Evolutionary conservation across 345 rosid genomes (phyloP).

Genomic region (Sonneratia alba): DNA sequence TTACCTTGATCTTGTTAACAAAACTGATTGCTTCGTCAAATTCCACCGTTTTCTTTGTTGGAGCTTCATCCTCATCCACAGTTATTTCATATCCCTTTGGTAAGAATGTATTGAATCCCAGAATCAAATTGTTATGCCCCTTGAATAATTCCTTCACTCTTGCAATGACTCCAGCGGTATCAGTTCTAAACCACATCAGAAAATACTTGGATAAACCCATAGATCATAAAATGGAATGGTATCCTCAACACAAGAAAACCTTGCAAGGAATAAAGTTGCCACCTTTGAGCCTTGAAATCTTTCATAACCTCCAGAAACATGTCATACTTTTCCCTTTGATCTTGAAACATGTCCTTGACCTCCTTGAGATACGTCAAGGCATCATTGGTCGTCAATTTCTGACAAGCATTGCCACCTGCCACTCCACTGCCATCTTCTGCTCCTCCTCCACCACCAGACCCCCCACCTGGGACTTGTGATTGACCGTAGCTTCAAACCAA

Average conservation of each 20-base stretch:
- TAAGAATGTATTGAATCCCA: slow-evolving; percentile 90
- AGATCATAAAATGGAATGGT: slow-evolving; percentile 11
- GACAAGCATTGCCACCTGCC: slow-evolving; percentile 27
- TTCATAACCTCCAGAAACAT: slow-evolving; percentile 90
- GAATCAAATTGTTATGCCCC: slow-evolving; percentile 85
- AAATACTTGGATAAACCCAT: slow-evolving; percentile 11
- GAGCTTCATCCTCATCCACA: slow-evolving; percentile 67
- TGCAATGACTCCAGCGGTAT: slow-evolving; percentile 85
- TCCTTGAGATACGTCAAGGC: slow-evolving; percentile 74
- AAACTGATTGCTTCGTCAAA: slow-evolving; percentile 72
- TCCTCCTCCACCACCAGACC: slow-evolving; percentile 12
- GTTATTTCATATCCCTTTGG: slow-evolving; percentile 91
- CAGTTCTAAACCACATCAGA: slow-evolving; percentile 50
- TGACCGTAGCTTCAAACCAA: slow-evolving; percentile 24
- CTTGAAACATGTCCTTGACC: slow-evolving; percentile 93
- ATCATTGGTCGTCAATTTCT: slow-evolving; percentile 74
- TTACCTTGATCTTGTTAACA: slow-evolving; percentile 81
- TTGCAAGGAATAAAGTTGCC: slow-evolving; percentile 7
- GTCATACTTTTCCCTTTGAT: slow-evolving; percentile 81
- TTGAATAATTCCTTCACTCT: slow-evolving; percentile 84
- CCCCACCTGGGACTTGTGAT: slow-evolving; percentile 21
- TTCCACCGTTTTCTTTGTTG: slow-evolving; percentile 72
- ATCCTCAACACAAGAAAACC: slow-evolving; percentile 6
- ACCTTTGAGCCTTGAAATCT: slow-evolving; percentile 96
- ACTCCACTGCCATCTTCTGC: slow-evolving; percentile 18